These are phyloP conservation scores for Hirschfeldia incana DNA, from an alignment of 345 rosid species.

Conservation along the genomic window DNA sequence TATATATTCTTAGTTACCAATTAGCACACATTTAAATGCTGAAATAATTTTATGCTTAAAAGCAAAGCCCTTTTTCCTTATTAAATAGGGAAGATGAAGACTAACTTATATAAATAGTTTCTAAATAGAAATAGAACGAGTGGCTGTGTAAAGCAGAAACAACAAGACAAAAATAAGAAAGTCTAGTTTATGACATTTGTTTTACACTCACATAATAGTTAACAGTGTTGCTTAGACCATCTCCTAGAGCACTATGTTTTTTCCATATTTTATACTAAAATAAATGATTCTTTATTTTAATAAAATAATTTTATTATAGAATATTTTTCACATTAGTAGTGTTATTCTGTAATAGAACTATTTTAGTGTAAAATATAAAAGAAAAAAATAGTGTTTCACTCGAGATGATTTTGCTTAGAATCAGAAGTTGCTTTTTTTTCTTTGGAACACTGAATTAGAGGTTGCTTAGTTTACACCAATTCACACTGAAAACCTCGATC, in stretches of 20 bases:
- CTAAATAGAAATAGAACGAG: not conserved
- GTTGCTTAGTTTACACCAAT: not conserved
- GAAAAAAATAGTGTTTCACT: too few species aligned
- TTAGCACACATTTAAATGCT: not conserved
- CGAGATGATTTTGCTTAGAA: too few species aligned
- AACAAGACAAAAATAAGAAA: not conserved
- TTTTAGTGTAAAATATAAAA: too few species aligned
- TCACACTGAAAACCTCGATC: not conserved
- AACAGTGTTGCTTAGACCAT: not conserved
- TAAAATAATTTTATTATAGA: too few species aligned
- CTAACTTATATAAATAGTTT: not conserved
- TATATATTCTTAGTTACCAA: conserved; percentile 4
- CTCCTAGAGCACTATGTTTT: not conserved
- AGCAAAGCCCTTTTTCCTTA: not conserved
- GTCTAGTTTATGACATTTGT: not conserved
- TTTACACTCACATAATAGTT: not conserved
- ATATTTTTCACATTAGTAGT: too few species aligned
- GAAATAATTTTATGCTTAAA: not conserved
- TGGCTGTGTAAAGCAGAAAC: not conserved
- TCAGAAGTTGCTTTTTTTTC: too few species aligned
- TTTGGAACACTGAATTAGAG: not conserved
- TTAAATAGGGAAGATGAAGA: not conserved
- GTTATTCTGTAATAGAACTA: too few species aligned
- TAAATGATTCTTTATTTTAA: too few species aligned
- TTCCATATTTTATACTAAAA: too few species aligned